A percentile compares a stretch with the other conserved stretches of the same genome.
Evolutionary conservation across 2,329 filamentous ascomycete genomes (phyloP).

Genomic region (Cordyceps militaris): DNA sequence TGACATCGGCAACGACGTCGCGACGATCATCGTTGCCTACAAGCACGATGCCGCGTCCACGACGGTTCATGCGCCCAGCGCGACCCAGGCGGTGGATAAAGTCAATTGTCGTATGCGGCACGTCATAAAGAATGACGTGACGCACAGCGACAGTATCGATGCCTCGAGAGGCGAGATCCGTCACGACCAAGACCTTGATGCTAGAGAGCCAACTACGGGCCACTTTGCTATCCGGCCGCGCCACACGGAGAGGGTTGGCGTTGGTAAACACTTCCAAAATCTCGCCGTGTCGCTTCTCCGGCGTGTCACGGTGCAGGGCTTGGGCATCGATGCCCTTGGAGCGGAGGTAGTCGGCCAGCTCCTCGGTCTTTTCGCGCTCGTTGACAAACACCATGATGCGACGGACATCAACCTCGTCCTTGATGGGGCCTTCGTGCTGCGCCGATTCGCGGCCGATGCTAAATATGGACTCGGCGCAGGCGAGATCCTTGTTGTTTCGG

Average conservation of each 20-base stretch:
- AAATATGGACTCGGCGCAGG: conserved; percentile 93
- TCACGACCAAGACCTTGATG: conserved; percentile 88
- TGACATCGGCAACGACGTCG: conserved; percentile 86
- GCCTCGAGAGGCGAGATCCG: conserved; percentile 83
- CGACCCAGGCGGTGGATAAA: conserved; percentile 94
- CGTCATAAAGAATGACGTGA: conserved; percentile 90
- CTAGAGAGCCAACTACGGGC: conserved; percentile 55
- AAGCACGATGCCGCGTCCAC: conserved; percentile 82
- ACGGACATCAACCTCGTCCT: conserved; percentile 60
- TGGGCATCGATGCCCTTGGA: conserved; percentile 84
- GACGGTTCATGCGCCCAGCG: conserved; percentile 84
- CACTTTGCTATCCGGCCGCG: conserved; percentile 19
- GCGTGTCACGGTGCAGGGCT: conserved; percentile 77
- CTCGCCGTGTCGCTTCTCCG: conserved; percentile 68
- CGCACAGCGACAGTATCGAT: conserved; percentile 90
- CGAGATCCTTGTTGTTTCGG: conserved; percentile 83
- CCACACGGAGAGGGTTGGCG: conserved; percentile 32
- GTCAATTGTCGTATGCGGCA: conserved; percentile 96
- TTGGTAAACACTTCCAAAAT: conserved; percentile 69
- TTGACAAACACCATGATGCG: conserved; percentile 95
- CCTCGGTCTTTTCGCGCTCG: conserved; percentile 80
- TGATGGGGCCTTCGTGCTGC: conserved; percentile 48
- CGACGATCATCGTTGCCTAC: conserved; percentile 84
- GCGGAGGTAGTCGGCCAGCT: conserved; percentile 70
- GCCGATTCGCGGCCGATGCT: conserved; percentile 74